These are phyloP conservation scores for Aureobasidium melanogenum DNA, from an alignment of 2,329 filamentous ascomycete genomes.

Conservation along the genomic window DNA sequence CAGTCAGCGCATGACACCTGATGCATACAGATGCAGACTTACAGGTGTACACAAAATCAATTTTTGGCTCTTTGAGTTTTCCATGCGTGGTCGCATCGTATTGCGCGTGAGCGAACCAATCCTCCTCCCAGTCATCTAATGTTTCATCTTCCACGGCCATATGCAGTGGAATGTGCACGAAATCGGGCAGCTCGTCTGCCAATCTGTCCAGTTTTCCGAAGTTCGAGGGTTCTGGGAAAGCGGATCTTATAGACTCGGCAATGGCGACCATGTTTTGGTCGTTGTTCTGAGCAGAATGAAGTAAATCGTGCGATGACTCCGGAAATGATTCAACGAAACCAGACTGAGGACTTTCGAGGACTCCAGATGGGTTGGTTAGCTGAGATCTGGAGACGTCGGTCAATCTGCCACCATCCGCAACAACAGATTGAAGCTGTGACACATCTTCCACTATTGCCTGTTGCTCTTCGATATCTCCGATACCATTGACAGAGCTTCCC, in stretches of 20 bases:
- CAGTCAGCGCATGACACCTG: background rate
- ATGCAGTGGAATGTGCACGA: slow-evolving; percentile 34
- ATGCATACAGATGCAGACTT: slow-evolving; percentile 1
- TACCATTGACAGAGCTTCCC: background rate
- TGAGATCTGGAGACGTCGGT: background rate
- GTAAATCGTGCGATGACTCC: background rate
- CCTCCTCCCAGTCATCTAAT: slow-evolving; percentile 35
- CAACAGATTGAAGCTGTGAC: background rate
- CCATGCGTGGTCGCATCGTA: slow-evolving; percentile 25
- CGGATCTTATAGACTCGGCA: background rate
- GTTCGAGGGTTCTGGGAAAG: background rate
- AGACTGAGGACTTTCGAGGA: background rate
- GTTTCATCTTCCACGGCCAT: slow-evolving; percentile 29
- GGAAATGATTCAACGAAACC: too few species aligned
- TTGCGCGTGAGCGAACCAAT: slow-evolving; percentile 31
- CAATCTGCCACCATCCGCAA: background rate
- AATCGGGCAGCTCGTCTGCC: slow-evolving; percentile 27
- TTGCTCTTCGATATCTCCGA: background rate
- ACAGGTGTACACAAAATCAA: slow-evolving; percentile 37
- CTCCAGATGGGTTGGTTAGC: slow-evolving; percentile 16
- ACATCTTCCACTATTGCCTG: background rate
- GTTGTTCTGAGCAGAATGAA: background rate
- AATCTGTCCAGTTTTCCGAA: slow-evolving; percentile 14
- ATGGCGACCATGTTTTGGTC: too few species aligned
- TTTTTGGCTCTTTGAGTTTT: slow-evolving; percentile 30